These are phyloP conservation scores for Poronia punctata DNA, from an alignment of 495 filamentous ascomycete genomes.

Conservation along the genomic window DNA sequence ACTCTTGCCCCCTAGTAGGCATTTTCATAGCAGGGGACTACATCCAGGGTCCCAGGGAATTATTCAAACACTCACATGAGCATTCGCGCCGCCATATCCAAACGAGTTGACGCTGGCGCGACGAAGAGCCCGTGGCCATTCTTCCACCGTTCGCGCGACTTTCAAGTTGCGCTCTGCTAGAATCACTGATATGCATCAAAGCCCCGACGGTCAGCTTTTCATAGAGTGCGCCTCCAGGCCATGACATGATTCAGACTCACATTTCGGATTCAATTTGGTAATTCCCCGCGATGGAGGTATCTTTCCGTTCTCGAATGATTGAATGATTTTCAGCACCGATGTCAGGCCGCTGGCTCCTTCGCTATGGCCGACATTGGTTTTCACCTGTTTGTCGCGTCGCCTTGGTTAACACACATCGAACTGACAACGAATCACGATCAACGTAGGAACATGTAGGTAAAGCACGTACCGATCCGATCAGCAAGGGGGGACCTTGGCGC, in stretches of 20 bases:
- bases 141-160: conserved; percentile 13
- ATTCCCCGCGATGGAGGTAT: conserved; percentile 40
- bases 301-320: conserved; percentile 46
- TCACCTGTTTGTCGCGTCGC: conserved; percentile 28
- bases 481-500: conserved; percentile 1
- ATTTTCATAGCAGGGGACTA: conserved; percentile 18
- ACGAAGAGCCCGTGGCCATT: conserved; percentile 8
- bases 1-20: too few species aligned
- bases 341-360: conserved; percentile 48
- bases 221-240: too few species aligned
- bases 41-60: too few species aligned
- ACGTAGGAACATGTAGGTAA: background rate
- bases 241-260: conserved; percentile 5
- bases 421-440: too few species aligned
- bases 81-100: conserved; percentile 41
- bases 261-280: conserved; percentile 25
- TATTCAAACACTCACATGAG: too few species aligned
- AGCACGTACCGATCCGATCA: conserved; percentile 9
- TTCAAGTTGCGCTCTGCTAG: conserved; percentile 19
- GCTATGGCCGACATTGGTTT: conserved; percentile 49
- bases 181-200: too few species aligned
- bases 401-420: conserved; percentile 17
- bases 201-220: too few species aligned
- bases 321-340: conserved; percentile 45
- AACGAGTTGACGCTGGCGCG: conserved; percentile 37